A percentile compares a stretch with the other conserved stretches of the same genome.
Conservation (phyloP, 75 land plant species). For the Pinus taeda region DNA sequence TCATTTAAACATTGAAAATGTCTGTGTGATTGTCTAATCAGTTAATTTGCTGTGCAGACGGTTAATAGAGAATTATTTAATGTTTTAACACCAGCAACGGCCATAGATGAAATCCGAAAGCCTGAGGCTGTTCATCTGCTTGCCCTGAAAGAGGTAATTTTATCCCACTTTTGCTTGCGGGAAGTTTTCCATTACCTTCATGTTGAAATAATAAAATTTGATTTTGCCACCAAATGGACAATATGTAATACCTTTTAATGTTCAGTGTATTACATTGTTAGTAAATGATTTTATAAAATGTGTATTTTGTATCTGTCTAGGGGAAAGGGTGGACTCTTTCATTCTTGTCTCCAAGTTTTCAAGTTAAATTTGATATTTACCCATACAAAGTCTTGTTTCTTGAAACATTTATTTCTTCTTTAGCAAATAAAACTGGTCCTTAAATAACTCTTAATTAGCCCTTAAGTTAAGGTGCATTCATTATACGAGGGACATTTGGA, state of each 20-base stretch:
- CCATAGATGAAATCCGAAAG: conserved; percentile 53
- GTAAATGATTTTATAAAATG: neutral
- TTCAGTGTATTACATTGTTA: neutral
- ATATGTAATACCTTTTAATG: neutral
- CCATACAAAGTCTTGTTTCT: too few species aligned
- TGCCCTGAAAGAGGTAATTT: conserved; percentile 71
- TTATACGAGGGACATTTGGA: too few species aligned
- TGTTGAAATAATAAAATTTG: too few species aligned
- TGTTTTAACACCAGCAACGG: conserved; percentile 74
- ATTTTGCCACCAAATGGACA: neutral
- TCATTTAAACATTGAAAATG: neutral
- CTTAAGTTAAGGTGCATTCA: too few species aligned
- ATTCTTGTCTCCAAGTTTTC: neutral
- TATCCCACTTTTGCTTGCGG: neutral
- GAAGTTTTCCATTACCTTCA: too few species aligned
- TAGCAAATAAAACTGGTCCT: too few species aligned
- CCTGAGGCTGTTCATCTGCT: conserved; percentile 96
- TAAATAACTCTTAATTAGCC: too few species aligned
- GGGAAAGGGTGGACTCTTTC: neutral
- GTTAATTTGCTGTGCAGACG: conserved; percentile 46
- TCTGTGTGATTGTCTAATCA: neutral
- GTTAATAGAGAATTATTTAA: conserved; percentile 75
- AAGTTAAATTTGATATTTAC: neutral
- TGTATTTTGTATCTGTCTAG: neutral
- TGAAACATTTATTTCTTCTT: too few species aligned